Conservation (phyloP, 768 basidiomycete species). For the Russula foetens region DNA sequence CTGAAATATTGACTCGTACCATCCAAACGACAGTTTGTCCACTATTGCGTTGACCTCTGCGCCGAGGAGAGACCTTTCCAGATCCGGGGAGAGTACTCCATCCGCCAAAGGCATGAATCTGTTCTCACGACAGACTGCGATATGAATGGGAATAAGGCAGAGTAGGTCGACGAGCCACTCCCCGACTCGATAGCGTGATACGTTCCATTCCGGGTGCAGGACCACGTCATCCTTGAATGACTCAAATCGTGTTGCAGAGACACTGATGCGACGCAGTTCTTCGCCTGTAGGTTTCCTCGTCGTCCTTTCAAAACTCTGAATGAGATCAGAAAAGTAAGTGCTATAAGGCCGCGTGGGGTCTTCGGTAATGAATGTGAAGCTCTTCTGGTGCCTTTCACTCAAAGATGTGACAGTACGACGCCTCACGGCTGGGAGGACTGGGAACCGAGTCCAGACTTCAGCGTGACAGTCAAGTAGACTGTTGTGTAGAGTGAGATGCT, state of each 20-base stretch:
- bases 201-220: constrained; percentile 8
- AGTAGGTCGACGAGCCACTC: constrained; percentile 60
- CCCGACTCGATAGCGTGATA: constrained; percentile 39
- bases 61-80: constrained; percentile 48
- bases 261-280: constrained; percentile 31
- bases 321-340: constrained; percentile 38
- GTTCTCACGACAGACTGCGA: constrained; percentile 53
- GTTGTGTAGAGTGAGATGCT: constrained; percentile 34
- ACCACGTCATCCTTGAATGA: constrained; percentile 21
- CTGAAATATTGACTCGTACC: constrained; percentile 58
- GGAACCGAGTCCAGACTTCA: constrained; percentile 10
- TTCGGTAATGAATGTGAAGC: constrained; percentile 39
- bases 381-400: constrained; percentile 26
- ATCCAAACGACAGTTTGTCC: constrained; percentile 47
- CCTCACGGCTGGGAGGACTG: constrained; percentile 10
- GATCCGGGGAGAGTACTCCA: constrained; percentile 40
- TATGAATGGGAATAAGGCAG: constrained; percentile 58
- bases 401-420: constrained; percentile 4
- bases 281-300: constrained; percentile 46
- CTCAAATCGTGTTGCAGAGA: constrained; percentile 28
- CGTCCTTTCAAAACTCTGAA: constrained; percentile 37
- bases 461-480: constrained; percentile 11
- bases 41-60: constrained; percentile 51
- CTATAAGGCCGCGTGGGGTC: constrained; percentile 30
- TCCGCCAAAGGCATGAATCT: constrained; percentile 55